phyloP scores from a whole-genome alignment of 106 monocot genomes.

The Gastrodia elata region DNA sequence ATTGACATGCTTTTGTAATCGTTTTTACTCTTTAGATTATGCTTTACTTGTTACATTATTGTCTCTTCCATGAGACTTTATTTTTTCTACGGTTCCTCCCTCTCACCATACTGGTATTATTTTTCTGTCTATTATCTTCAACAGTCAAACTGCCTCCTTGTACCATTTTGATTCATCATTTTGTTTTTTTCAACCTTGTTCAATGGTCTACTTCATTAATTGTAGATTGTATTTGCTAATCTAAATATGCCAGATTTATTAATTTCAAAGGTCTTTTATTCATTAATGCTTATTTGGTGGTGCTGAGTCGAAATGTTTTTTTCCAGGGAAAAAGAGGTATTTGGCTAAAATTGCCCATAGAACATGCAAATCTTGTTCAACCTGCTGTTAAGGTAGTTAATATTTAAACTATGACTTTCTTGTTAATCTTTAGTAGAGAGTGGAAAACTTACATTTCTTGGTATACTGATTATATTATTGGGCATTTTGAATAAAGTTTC shows the following conservation, averaged over 20 bases:
- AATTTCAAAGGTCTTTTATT: not conserved
- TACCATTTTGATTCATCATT: not conserved
- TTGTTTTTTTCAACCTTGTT: not conserved
- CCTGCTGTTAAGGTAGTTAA: conserved; percentile 60
- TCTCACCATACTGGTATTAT: not conserved
- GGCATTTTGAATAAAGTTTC: too few relatives aligned
- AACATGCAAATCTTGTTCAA: conserved; percentile 69
- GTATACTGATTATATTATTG: not conserved
- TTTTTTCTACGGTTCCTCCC: not conserved
- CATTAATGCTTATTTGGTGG: not conserved
- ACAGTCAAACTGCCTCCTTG: not conserved
- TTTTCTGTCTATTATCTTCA: not conserved
- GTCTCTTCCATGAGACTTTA: not conserved
- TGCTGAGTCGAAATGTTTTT: not conserved
- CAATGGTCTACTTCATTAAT: not conserved
- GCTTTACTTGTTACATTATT: not conserved
- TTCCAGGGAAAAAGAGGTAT: conserved; percentile 70
- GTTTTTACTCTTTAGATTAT: not conserved
- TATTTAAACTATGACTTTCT: not conserved
- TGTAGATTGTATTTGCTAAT: not conserved
- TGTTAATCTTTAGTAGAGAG: not conserved
- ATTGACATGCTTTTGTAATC: not conserved
- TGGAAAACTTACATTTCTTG: not conserved
- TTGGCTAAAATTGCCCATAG: conserved; percentile 85
- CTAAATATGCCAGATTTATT: not conserved